Evolutionary conservation across 2,329 filamentous ascomycete species (phyloP).

Genomic region (Xylariaceae sp.): DNA sequence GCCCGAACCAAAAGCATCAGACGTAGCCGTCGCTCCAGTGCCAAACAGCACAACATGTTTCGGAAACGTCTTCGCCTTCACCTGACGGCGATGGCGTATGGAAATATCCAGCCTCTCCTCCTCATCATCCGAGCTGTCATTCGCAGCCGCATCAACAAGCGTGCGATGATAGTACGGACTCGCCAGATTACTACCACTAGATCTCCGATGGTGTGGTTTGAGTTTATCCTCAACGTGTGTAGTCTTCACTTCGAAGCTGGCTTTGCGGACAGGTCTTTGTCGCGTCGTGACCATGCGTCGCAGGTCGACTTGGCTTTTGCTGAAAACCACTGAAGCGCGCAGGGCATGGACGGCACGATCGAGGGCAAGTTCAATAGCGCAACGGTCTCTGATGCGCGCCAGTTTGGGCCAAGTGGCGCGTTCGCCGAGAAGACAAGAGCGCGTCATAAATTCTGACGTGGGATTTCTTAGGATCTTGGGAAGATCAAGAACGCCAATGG

Average conservation of each 20-base stretch:
- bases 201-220: slow-evolving; percentile 41
- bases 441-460: slow-evolving; percentile 77
- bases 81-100: slow-evolving; percentile 35
- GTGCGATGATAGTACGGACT: slow-evolving; percentile 34
- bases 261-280: slow-evolving; percentile 7
- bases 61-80: slow-evolving; percentile 40
- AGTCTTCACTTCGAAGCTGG: slow-evolving; percentile 14
- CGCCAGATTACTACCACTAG: slow-evolving; percentile 46
- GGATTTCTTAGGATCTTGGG: slow-evolving; percentile 78
- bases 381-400: slow-evolving; percentile 77
- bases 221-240: slow-evolving; percentile 23
- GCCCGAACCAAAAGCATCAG: slow-evolving; percentile 22
- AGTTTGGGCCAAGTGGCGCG: slow-evolving; percentile 89
- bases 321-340: slow-evolving; percentile 64
- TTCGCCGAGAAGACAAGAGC: slow-evolving; percentile 72
- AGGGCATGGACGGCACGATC: slow-evolving; percentile 68
- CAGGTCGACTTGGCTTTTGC: slow-evolving; percentile 57
- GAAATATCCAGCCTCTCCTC: slow-evolving; percentile 42
- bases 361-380: slow-evolving; percentile 81
- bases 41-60: slow-evolving; percentile 35
- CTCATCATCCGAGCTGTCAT: slow-evolving; percentile 42
- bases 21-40: slow-evolving; percentile 24
- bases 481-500: slow-evolving; percentile 68
- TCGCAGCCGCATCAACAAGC: slow-evolving; percentile 36
- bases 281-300: slow-evolving; percentile 39